A percentile compares a stretch with the other conserved stretches of the same genome.
Evolutionary conservation across 139 green algal species (phyloP).

Genomic region (Chlamydomonas urium): DNA sequence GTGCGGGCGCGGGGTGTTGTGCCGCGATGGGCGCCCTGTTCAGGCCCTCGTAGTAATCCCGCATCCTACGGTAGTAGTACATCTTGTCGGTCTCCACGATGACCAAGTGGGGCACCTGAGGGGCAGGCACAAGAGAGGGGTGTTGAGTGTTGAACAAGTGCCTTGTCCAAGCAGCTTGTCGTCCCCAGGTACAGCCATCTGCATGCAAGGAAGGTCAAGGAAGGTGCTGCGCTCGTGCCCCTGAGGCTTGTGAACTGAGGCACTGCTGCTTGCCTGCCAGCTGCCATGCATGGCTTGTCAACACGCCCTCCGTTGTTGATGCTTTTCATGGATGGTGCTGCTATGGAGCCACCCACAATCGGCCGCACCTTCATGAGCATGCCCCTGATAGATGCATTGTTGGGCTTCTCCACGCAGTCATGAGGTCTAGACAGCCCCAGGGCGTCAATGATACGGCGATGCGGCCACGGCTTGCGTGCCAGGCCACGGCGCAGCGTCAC

Average conservation of each 20-base stretch:
- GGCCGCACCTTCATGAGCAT: constrained; percentile 44
- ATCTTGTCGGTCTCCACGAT: constrained; percentile 43
- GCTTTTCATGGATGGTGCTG: neutral
- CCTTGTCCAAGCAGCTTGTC: neutral
- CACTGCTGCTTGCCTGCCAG: too few relatives aligned
- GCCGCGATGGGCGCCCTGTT: constrained; percentile 17
- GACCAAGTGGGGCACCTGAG: constrained; percentile 38
- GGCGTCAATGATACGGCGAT: constrained; percentile 30
- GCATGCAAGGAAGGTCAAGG: neutral
- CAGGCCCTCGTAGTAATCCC: constrained; percentile 28
- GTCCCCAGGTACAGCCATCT: neutral
- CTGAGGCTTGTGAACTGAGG: too few relatives aligned
- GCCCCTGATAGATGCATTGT: constrained; percentile 41
- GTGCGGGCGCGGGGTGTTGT: constrained; percentile 13
- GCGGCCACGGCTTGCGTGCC: constrained; percentile 44
- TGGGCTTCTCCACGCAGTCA: constrained; percentile 49
- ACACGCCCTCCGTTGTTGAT: neutral
- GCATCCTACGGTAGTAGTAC: constrained; percentile 23
- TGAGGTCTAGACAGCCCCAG: constrained; percentile 36
- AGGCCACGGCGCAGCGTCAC: constrained; percentile 45
- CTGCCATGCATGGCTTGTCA: neutral
- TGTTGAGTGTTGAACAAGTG: neutral
- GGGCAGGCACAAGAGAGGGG: neutral
- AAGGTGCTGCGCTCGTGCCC: neutral
- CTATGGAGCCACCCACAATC: neutral